Conservation (phyloP, 768 basidiomycete genomes). For the Lactarius psammicola region DNA sequence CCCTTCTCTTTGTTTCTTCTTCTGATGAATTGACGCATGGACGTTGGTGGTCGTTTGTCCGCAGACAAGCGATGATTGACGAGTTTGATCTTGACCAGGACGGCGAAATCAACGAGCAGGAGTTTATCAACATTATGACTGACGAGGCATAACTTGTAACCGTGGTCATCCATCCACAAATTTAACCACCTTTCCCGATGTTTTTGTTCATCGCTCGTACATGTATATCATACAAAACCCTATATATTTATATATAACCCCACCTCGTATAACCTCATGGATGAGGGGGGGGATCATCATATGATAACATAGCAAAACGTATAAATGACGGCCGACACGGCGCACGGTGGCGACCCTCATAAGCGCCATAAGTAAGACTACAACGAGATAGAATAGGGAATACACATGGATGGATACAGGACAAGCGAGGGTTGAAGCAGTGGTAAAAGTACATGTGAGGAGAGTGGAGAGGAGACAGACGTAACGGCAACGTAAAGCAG, state of each 20-base stretch:
- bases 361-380: constrained; percentile 25
- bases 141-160: constrained; percentile 63
- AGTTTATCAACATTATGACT: constrained; percentile 97
- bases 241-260: neutral
- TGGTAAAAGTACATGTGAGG: constrained; percentile 29
- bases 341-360: neutral
- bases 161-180: constrained; percentile 18
- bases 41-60: neutral
- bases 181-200: constrained; percentile 15
- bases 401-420: constrained; percentile 29
- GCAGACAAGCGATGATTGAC: constrained; percentile 99
- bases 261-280: neutral
- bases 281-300: neutral
- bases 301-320: constrained; percentile 16
- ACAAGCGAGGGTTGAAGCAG: constrained; percentile 6
- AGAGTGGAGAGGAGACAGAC: neutral
- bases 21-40: neutral
- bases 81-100: constrained; percentile 99
- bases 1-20: constrained; percentile 22
- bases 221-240: constrained; percentile 1
- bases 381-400: constrained; percentile 30
- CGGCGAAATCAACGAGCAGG: constrained; percentile 94
- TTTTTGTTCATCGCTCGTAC: neutral
- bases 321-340: constrained; percentile 17
- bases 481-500: constrained; percentile 13